phyloP scores from a whole-genome alignment of 768 basidiomycete species.

The Hypsizygus marmoreus region DNA sequence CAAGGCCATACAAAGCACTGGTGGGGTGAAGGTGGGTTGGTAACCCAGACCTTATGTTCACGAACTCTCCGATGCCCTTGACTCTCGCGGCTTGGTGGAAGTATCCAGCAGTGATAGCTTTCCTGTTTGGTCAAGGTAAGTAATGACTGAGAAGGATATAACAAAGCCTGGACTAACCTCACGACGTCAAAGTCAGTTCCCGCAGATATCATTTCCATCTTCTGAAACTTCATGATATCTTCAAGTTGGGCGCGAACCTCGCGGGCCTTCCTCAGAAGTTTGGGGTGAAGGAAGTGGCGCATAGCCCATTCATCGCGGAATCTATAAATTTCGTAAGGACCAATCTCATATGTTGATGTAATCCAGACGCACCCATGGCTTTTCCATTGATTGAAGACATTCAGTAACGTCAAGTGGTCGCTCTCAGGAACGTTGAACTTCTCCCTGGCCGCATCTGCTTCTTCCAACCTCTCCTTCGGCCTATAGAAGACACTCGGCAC shows the following conservation, averaged over 20 bases:
- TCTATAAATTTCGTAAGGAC: constrained; percentile 38
- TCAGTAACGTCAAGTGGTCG: constrained; percentile 92
- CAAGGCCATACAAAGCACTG: constrained; percentile 93
- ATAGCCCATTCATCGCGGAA: constrained; percentile 94
- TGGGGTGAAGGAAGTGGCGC: constrained; percentile 96
- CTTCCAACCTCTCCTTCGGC: constrained; percentile 96
- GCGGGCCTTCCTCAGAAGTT: constrained; percentile 89
- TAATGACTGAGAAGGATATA: neutral
- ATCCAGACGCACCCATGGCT: constrained; percentile 73
- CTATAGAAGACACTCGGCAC: constrained; percentile 98
- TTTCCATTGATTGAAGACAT: constrained; percentile 99
- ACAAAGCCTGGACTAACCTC: constrained; percentile 38
- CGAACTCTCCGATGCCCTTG: constrained; percentile 99
- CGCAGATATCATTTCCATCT: constrained; percentile 88
- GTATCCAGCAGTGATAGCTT: constrained; percentile 96
- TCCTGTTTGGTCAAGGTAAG: constrained; percentile 46
- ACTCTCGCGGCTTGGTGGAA: constrained; percentile 99
- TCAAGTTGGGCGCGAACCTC: constrained; percentile 96
- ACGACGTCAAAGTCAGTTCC: constrained; percentile 96
- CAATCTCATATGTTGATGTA: neutral
- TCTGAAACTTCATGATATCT: constrained; percentile 99
- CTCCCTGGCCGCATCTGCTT: constrained; percentile 95
- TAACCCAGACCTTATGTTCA: constrained; percentile 92
- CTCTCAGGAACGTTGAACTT: constrained; percentile 99
- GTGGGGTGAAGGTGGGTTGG: constrained; percentile 97